phyloP scores from a whole-genome alignment of 306 rosid species.

The Styphnolobium japonicum region DNA sequence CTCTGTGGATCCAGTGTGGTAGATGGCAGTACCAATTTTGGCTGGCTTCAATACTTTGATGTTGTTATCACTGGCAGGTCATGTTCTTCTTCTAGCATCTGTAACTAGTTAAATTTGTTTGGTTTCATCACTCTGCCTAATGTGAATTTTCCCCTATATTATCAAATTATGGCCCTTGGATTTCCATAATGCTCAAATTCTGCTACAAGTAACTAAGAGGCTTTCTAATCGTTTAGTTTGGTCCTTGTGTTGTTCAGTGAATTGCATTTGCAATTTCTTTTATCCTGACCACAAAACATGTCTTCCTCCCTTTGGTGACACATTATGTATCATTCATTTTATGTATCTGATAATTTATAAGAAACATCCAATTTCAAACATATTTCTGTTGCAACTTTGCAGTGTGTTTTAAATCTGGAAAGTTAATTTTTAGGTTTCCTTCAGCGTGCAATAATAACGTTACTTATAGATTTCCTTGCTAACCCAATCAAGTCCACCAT shows the following conservation, averaged over 20 bases:
- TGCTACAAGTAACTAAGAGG: not conserved
- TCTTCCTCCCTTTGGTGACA: conserved; percentile 5
- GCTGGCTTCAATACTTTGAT: conserved; percentile 91
- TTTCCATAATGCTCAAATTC: conserved; percentile 1
- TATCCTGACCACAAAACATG: not conserved
- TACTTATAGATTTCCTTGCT: conserved; percentile 7
- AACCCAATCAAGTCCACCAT: conserved; percentile 32
- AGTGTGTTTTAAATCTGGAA: conserved; percentile 8
- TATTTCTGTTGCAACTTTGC: not conserved
- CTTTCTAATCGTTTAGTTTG: not conserved
- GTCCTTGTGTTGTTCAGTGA: conserved; percentile 11
- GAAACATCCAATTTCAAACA: conserved; percentile 10
- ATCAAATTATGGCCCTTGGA: not conserved
- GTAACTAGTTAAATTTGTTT: conserved; percentile 13
- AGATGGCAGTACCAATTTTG: conserved; percentile 53
- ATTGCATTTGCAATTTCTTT: conserved; percentile 21
- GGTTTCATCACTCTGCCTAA: conserved; percentile 6
- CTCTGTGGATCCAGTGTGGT: conserved; percentile 56
- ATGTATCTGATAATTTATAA: not conserved
- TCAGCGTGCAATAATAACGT: not conserved
- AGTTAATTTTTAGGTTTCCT: not conserved
- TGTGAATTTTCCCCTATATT: not conserved
- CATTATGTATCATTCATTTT: conserved; percentile 1
- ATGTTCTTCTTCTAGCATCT: conserved; percentile 20
- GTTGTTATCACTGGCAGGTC: conserved; percentile 97